These are phyloP conservation scores for Teratosphaeria viscida DNA, from an alignment of 2,329 filamentous ascomycete species.

Conservation along the genomic window DNA sequence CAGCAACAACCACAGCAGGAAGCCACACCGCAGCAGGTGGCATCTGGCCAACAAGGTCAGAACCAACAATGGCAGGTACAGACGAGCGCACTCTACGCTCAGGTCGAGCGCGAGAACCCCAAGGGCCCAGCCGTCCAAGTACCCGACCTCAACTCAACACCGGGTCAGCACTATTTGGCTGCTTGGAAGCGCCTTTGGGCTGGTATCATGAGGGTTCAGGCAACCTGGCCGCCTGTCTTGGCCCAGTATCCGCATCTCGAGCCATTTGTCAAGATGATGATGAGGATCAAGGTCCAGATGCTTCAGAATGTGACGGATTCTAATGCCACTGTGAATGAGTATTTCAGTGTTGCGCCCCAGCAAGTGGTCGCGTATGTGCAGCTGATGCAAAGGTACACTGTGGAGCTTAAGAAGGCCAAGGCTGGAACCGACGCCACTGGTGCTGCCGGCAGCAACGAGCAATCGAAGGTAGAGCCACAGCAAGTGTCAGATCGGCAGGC, in stretches of 20 bases:
- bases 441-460: slow-evolving; percentile 7
- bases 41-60: background rate
- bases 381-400: slow-evolving; percentile 15
- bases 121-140: slow-evolving; percentile 19
- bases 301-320: slow-evolving; percentile 17
- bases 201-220: slow-evolving; percentile 14
- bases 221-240: slow-evolving; percentile 14
- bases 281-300: slow-evolving; percentile 18
- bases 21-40: background rate
- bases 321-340: slow-evolving; percentile 17
- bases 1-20: slow-evolving; percentile 2
- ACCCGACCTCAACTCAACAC: slow-evolving; percentile 10
- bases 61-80: slow-evolving; percentile 1
- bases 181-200: slow-evolving; percentile 12
- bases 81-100: slow-evolving; percentile 8
- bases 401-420: slow-evolving; percentile 17
- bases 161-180: slow-evolving; percentile 13
- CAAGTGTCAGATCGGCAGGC: slow-evolving; percentile 5
- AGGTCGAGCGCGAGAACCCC: slow-evolving; percentile 11
- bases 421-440: slow-evolving; percentile 4
- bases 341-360: slow-evolving; percentile 16
- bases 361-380: slow-evolving; percentile 17
- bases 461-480: slow-evolving; percentile 5
- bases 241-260: slow-evolving; percentile 10
- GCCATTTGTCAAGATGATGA: slow-evolving; percentile 13